Evolutionary conservation across 306 rosid genomes (phyloP), one percentile per base, ranked within the genome.

Genomic region (Cucurbita pepo): DNA sequence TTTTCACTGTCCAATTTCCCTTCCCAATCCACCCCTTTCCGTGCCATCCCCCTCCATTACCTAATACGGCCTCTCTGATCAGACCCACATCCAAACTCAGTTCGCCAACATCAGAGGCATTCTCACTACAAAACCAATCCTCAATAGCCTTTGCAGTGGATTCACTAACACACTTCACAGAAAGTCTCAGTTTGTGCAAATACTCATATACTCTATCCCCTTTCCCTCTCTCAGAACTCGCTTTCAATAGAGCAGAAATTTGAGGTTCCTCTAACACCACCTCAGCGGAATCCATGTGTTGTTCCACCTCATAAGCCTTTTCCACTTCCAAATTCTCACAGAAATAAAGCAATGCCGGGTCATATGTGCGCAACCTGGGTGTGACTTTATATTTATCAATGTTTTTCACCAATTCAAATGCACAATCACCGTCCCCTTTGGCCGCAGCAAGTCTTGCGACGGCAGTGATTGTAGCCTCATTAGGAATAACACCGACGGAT

Each of bases 1-100:
- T 83, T 38, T 53, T 36, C 69, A 90, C 87, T 66, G 15, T 50
- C 98, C 98, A 94, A 57, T 80, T 81, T 52, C 98, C 98, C 66
- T 80, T 83, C 65, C 98, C 96, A 72, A 88, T 77, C 98, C 97
- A 93, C 18, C 98, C 97, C 67, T 50, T 81, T 59, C 96, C 97
- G 63, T 90, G 98, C 98, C 98, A 90, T 60, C 98, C 98, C 74
- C 98, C 97, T 16, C 96, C 97, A 45, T 86, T 87, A 45, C 87
- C 69, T 79, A 62, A 80, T 78, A 90, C 77, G 34, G 51, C 84
- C 16, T 85, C 91, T 55, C 73, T 81, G 8, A 88, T 81, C 36
- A 56, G 43, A 63, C 21, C 81, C 10, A 6, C 44, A 1, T 89
- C 96, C 74, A 72, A 79, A 80, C 60, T 74, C 73, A 6, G 54